A percentile compares a stretch with the other conserved stretches of the same genome.
Conservation (phyloP, 164 flowering plant species). For the Stephania japonica region DNA sequence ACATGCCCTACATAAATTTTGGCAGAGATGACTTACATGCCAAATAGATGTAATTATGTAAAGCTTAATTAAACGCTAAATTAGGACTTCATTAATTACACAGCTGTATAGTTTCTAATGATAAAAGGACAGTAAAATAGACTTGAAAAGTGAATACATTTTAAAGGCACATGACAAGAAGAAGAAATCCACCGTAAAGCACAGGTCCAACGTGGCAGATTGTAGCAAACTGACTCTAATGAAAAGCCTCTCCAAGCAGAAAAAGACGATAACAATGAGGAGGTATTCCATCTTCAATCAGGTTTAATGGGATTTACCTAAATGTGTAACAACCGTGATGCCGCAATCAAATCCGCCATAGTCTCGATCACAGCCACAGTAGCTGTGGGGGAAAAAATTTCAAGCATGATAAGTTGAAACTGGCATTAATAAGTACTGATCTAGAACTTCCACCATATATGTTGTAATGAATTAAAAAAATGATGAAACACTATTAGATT, state of each 20-base stretch:
- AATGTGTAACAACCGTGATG: slow-evolving; percentile 55
- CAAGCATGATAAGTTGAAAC: not conserved
- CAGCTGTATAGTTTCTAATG: too few species aligned
- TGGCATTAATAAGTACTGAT: not conserved
- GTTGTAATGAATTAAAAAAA: too few species aligned
- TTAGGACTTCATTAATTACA: not conserved
- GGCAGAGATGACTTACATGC: slow-evolving; percentile 3
- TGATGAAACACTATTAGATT: too few species aligned
- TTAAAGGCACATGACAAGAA: not conserved
- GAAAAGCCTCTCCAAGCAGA: not conserved
- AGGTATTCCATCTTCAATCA: not conserved
- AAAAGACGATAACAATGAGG: not conserved
- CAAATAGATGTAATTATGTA: not conserved
- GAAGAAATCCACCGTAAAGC: slow-evolving; percentile 5
- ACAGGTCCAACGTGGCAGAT: slow-evolving; percentile 1
- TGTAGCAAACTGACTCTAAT: not conserved
- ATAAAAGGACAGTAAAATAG: not conserved
- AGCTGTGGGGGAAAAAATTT: slow-evolving; percentile 39
- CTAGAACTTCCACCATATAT: too few species aligned
- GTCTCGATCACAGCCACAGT: slow-evolving; percentile 69
- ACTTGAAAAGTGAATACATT: not conserved
- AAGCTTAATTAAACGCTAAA: not conserved
- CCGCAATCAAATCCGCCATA: slow-evolving; percentile 98
- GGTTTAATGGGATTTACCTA: slow-evolving; percentile 23
- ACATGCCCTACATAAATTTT: slow-evolving; percentile 58